These are phyloP conservation scores for Malus orientalis DNA, from an alignment of 306 rosid genomes.

Conservation along the genomic window DNA sequence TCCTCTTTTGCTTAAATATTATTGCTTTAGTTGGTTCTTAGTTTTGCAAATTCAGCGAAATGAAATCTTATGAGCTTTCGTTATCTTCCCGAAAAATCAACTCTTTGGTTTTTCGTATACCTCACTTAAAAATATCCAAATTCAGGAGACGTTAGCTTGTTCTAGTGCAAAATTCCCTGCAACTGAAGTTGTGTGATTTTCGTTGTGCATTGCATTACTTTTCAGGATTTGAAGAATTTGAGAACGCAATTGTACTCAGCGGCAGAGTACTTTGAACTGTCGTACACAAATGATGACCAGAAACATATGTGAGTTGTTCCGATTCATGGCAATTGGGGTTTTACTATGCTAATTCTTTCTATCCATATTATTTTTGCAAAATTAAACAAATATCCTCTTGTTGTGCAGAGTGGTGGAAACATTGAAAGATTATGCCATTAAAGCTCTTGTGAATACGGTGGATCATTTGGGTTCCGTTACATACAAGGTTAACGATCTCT, in stretches of 20 bases:
- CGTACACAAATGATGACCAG: slow-evolving; percentile 91
- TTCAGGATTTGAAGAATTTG: slow-evolving; percentile 90
- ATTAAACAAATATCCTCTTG: neutral
- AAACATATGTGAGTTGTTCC: slow-evolving; percentile 70
- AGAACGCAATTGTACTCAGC: slow-evolving; percentile 91
- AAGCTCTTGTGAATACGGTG: slow-evolving; percentile 96
- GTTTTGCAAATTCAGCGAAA: neutral
- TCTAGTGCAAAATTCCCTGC: neutral
- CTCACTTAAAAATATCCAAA: neutral
- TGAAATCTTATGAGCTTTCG: neutral
- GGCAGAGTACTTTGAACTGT: slow-evolving; percentile 92
- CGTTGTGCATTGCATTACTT: slow-evolving; percentile 11
- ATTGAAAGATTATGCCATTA: slow-evolving; percentile 88
- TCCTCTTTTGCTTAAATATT: neutral
- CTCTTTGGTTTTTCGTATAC: neutral
- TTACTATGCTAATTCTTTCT: neutral
- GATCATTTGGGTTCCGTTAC: slow-evolving; percentile 97
- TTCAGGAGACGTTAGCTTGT: neutral
- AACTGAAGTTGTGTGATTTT: slow-evolving; percentile 2
- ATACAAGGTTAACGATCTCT: slow-evolving; percentile 81
- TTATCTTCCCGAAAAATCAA: neutral
- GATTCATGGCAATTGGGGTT: neutral
- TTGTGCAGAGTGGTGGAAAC: slow-evolving; percentile 81
- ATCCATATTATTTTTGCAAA: neutral
- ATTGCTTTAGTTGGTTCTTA: neutral